phyloP scores from a whole-genome alignment of 306 rosid genomes.

The Prunus kanzakura region DNA sequence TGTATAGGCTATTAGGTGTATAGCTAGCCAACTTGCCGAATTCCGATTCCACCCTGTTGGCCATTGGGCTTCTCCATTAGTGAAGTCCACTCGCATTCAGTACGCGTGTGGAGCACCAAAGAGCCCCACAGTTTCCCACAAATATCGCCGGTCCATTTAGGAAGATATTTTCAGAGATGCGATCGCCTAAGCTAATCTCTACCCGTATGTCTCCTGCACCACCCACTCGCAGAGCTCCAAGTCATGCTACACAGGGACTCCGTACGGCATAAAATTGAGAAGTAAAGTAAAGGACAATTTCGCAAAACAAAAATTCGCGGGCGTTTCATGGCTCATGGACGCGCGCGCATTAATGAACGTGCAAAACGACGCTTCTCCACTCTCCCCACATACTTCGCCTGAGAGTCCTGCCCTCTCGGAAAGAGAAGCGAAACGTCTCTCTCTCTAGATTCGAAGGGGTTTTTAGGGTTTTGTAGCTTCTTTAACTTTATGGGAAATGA shows the following conservation, averaged over 20 bases:
- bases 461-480: slow-evolving; percentile 8
- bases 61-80: not conserved
- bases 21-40: not conserved
- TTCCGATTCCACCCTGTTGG: slow-evolving; percentile 14
- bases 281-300: not conserved
- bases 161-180: not conserved
- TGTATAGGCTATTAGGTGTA: not conserved
- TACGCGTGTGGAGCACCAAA: not conserved
- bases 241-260: not conserved
- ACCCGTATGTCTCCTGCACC: not conserved
- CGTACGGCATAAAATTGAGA: not conserved
- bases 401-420: not conserved
- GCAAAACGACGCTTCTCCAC: not conserved
- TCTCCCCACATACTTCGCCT: slow-evolving; percentile 8
- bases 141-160: not conserved
- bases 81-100: slow-evolving; percentile 20
- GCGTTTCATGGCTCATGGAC: not conserved
- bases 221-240: not conserved
- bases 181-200: not conserved
- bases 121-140: not conserved
- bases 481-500: not conserved
- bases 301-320: not conserved
- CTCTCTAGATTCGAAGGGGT: not conserved
- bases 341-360: not conserved
- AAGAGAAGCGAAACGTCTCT: slow-evolving; percentile 3